These are phyloP conservation scores for Withania somnifera DNA, from an alignment of 305 asterid species.

Conservation along the genomic window DNA sequence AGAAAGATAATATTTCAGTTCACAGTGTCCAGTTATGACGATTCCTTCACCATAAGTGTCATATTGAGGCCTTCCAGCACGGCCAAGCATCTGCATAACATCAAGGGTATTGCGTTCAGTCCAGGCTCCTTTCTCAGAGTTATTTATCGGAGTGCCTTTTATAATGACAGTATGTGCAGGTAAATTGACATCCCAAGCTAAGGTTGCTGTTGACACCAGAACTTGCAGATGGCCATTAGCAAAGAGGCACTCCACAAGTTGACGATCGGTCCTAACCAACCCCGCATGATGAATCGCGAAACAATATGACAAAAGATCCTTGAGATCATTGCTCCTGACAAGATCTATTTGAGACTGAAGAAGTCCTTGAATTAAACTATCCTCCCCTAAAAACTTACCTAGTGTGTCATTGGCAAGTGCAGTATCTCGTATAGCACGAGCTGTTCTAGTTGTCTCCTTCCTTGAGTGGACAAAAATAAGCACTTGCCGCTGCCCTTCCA, in stretches of 20 bases:
- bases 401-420: slow-evolving; percentile 84
- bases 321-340: slow-evolving; percentile 81
- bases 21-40: slow-evolving; percentile 81
- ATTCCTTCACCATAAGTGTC: slow-evolving; percentile 94
- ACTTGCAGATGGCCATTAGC: slow-evolving; percentile 77
- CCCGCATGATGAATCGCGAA: slow-evolving; percentile 99
- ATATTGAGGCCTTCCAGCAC: slow-evolving; percentile 98
- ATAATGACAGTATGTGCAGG: slow-evolving; percentile 95
- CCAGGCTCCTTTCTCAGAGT: slow-evolving; percentile 98
- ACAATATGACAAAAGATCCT: slow-evolving; percentile 82
- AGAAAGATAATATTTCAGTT: slow-evolving; percentile 71
- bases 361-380: slow-evolving; percentile 83
- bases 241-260: slow-evolving; percentile 88
- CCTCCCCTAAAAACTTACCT: slow-evolving; percentile 75
- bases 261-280: slow-evolving; percentile 84
- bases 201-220: slow-evolving; percentile 89
- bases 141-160: slow-evolving; percentile 88
- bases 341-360: slow-evolving; percentile 76
- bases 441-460: slow-evolving; percentile 93
- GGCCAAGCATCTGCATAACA: slow-evolving; percentile 99
- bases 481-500: slow-evolving; percentile 91
- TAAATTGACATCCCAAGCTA: slow-evolving; percentile 98
- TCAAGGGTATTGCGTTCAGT: slow-evolving; percentile 91
- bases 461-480: slow-evolving; percentile 90
- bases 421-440: slow-evolving; percentile 78